Percentiles rank a stretch among this genome's conserved stretches.
Conservation (phyloP, 192 early-diverging fungal species). For the Rhizophagus clarus region DNA sequence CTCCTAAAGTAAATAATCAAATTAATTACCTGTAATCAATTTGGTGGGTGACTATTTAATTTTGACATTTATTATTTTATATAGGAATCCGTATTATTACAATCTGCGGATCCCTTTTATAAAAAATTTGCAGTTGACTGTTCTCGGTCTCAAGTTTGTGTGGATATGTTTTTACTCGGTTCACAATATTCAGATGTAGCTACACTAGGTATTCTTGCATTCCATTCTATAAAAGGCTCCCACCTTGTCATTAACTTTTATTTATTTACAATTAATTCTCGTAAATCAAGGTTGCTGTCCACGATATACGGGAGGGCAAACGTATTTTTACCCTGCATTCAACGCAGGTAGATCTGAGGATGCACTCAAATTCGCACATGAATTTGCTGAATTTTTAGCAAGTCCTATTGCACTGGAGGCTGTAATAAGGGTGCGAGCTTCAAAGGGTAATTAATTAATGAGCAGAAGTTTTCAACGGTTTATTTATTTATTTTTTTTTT, state of each 20-base stretch:
- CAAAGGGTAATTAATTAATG: conserved; percentile 60
- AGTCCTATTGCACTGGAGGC: conserved; percentile 86
- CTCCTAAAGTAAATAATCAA: conserved; percentile 63
- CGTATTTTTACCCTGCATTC: conserved; percentile 89
- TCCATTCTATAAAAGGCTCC: background rate
- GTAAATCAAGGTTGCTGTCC: conserved; percentile 60
- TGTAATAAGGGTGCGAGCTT: conserved; percentile 89
- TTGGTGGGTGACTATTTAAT: background rate
- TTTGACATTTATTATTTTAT: conserved; percentile 18
- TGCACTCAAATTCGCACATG: conserved; percentile 78
- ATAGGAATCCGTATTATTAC: conserved; percentile 78
- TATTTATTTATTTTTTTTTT: background rate
- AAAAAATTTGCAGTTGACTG: conserved; percentile 91
- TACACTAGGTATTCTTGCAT: conserved; percentile 67
- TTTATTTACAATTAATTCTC: conserved; percentile 15
- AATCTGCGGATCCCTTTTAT: conserved; percentile 87
- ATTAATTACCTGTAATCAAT: background rate
- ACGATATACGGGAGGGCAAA: conserved; percentile 87
- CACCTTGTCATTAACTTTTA: background rate
- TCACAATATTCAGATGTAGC: conserved; percentile 85
- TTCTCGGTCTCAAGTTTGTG: conserved; percentile 83
- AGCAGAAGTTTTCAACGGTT: background rate
- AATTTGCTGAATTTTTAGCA: conserved; percentile 79
- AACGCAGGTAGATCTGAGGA: conserved; percentile 83
- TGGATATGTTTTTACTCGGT: conserved; percentile 89